Conservation (phyloP, 2,329 filamentous ascomycete genomes). For the Pezicula radicicola region DNA sequence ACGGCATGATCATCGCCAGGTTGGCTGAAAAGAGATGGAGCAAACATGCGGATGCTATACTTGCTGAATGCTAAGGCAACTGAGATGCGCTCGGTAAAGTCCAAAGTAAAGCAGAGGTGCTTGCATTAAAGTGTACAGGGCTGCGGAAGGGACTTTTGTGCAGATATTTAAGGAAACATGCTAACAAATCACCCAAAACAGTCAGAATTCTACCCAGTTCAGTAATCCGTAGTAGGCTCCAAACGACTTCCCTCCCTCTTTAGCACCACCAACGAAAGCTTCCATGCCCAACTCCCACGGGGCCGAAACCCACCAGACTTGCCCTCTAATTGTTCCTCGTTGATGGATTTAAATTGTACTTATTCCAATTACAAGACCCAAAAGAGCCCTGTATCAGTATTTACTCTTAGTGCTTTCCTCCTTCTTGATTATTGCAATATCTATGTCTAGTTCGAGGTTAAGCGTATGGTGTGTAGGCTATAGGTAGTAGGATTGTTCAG, state of each 20-base stretch:
- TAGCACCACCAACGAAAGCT: slow-evolving; percentile 71
- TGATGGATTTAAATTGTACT: slow-evolving; percentile 37
- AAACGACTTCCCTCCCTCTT: slow-evolving; percentile 69
- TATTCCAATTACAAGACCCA: slow-evolving; percentile 35
- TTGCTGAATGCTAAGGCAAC: too few species aligned
- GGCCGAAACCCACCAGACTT: slow-evolving; percentile 22
- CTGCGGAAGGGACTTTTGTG: too few species aligned
- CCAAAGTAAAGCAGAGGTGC: too few species aligned
- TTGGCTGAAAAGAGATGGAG: too few species aligned
- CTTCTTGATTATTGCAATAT: too few species aligned
- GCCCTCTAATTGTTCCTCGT: slow-evolving; percentile 30
- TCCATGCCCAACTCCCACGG: slow-evolving; percentile 73
- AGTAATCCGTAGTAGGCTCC: slow-evolving; percentile 69
- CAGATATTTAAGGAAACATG: background rate
- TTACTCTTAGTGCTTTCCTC: slow-evolving; percentile 22
- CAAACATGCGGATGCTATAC: too few species aligned
- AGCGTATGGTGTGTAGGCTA: too few species aligned
- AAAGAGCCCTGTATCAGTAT: slow-evolving; percentile 27
- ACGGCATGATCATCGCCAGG: too few species aligned
- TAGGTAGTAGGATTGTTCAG: too few species aligned
- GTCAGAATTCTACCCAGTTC: slow-evolving; percentile 80
- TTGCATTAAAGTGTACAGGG: too few species aligned
- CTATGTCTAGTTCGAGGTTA: too few species aligned
- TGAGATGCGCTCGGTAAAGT: too few species aligned
- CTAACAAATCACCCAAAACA: slow-evolving; percentile 26